These are phyloP conservation scores for Ogataea trehaloabstinens DNA, from an alignment of 805 yeast species.

Conservation along the genomic window DNA sequence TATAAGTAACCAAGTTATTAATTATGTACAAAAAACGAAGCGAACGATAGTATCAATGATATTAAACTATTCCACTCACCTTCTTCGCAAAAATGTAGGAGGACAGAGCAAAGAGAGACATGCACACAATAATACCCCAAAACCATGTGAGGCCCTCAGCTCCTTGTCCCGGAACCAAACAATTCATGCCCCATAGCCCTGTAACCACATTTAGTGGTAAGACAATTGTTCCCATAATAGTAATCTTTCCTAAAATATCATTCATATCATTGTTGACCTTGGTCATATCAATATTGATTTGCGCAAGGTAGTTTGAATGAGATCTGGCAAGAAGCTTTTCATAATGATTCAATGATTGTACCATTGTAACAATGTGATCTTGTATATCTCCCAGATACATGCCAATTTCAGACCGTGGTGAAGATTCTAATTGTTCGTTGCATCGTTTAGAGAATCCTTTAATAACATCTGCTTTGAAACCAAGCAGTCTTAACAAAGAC, in stretches of 20 bases:
- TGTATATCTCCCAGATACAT: constrained; percentile 96
- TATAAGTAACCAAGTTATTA: no score
- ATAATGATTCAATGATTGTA: constrained; percentile 89
- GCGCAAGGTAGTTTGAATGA: constrained; percentile 96
- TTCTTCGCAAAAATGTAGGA: constrained; percentile 50
- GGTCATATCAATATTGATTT: constrained; percentile 96
- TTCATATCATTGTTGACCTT: constrained; percentile 95
- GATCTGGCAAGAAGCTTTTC: constrained; percentile 91
- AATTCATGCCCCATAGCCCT: constrained; percentile 99
- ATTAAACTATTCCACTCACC: constrained; percentile 31
- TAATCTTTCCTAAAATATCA: constrained; percentile 90
- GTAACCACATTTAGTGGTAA: constrained; percentile 93
- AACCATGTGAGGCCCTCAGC: constrained; percentile 65
- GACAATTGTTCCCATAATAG: constrained; percentile 92
- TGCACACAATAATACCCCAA: constrained; percentile 45
- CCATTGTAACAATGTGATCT: constrained; percentile 97
- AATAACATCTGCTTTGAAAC: constrained; percentile 96
- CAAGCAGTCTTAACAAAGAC: constrained; percentile 80
- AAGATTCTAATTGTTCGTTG: constrained; percentile 77
- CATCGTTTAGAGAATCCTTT: constrained; percentile 92
- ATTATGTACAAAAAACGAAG: no score
- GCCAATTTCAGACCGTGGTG: constrained; percentile 83
- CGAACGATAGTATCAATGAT: no score
- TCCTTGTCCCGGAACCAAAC: constrained; percentile 90
- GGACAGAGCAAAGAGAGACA: constrained; percentile 45